phyloP scores from a whole-genome alignment of 2,329 filamentous ascomycete species.

The Clonostachys byssicola region DNA sequence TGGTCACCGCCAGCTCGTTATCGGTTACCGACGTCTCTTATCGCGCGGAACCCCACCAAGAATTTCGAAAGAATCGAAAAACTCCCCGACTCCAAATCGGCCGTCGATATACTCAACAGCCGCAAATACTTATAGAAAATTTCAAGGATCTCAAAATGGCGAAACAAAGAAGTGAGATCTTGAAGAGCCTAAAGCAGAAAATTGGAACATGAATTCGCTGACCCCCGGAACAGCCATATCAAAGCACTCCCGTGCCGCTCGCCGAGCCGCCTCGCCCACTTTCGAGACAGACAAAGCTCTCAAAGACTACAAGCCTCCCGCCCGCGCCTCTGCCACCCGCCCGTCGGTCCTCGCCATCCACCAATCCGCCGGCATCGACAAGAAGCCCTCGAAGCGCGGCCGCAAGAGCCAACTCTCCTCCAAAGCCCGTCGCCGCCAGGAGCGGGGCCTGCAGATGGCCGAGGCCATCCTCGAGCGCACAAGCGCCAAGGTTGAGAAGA shows the following conservation, averaged over 20 bases:
- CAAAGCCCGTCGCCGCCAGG: conserved; percentile 50
- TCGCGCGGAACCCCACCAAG: neutral
- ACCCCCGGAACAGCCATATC: conserved; percentile 45
- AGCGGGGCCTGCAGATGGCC: conserved; percentile 54
- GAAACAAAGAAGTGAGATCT: conserved; percentile 19
- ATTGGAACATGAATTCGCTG: too few relatives aligned
- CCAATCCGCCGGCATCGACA: conserved; percentile 61
- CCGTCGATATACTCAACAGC: neutral
- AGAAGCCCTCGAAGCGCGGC: conserved; percentile 62
- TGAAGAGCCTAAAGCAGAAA: too few relatives aligned
- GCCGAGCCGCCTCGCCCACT: conserved; percentile 66
- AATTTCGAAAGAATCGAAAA: neutral
- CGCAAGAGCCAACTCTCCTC: conserved; percentile 50
- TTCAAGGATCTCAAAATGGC: conserved; percentile 15
- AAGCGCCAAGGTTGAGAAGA: conserved; percentile 49
- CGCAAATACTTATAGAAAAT: neutral
- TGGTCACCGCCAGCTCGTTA: neutral
- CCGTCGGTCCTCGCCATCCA: conserved; percentile 68
- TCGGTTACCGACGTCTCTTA: neutral
- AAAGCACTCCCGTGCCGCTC: conserved; percentile 69
- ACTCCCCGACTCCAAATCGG: neutral
- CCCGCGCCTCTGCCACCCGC: conserved; percentile 37
- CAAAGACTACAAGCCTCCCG: conserved; percentile 51
- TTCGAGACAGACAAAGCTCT: conserved; percentile 71
- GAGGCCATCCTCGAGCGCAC: conserved; percentile 57